Percentiles rank a stretch among this genome's conserved stretches.
phyloP scores from a whole-genome alignment of 129 eudicot species.

The Pseudognaphalium luteoalbum region DNA sequence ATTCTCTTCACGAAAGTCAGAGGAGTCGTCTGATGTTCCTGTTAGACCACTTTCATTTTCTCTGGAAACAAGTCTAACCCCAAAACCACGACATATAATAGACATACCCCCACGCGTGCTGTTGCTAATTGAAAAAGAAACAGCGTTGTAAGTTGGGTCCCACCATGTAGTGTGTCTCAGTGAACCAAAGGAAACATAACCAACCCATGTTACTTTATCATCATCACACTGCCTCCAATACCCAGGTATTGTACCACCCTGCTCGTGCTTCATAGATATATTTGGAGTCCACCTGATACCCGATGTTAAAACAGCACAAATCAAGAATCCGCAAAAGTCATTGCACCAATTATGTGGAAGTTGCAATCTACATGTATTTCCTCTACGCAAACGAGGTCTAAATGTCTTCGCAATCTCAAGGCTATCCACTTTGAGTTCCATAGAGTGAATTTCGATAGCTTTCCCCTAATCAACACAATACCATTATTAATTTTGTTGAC shows the following conservation, averaged over 20 bases:
- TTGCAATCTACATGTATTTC: neutral
- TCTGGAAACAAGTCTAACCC: neutral
- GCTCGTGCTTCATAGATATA: neutral
- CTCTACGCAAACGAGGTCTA: neutral
- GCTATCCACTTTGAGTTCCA: neutral
- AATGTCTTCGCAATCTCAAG: neutral
- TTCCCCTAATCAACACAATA: neutral
- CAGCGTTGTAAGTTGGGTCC: neutral
- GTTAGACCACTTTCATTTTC: neutral
- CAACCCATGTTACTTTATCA: neutral
- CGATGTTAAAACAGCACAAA: neutral
- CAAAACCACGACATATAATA: neutral
- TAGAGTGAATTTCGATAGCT: neutral
- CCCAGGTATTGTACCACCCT: neutral
- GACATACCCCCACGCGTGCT: too few species aligned
- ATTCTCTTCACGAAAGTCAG: neutral
- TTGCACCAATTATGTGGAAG: conserved; percentile 1
- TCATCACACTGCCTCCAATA: neutral
- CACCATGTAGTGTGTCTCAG: neutral
- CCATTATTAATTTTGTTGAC: neutral
- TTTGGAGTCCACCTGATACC: neutral
- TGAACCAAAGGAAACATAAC: neutral
- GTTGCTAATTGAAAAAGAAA: neutral
- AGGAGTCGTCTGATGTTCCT: neutral
- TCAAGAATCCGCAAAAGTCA: conserved; percentile 1